Evolutionary conservation across 768 basidiomycete species (phyloP).

Genomic region (Trametes meyenii): DNA sequence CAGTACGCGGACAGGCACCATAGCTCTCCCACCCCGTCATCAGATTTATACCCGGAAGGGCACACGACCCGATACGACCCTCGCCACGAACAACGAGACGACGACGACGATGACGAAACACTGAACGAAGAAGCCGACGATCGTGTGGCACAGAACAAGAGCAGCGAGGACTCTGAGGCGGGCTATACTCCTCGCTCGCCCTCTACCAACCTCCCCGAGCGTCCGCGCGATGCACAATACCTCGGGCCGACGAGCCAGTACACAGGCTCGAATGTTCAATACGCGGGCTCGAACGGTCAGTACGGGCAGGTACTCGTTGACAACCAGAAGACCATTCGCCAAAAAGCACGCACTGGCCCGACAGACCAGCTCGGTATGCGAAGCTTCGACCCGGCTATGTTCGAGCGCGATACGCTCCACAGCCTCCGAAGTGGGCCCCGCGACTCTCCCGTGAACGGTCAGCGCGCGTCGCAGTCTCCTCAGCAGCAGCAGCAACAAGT

Average conservation of each 20-base stretch:
- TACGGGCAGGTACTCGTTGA: constrained; percentile 30
- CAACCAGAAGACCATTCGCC: constrained; percentile 42
- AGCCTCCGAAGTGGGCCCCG: constrained; percentile 16
- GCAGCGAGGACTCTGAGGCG: constrained; percentile 31
- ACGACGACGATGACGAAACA: constrained; percentile 46
- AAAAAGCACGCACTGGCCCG: constrained; percentile 57
- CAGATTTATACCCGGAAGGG: constrained; percentile 55
- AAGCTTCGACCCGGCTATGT: constrained; percentile 59
- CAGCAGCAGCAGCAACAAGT: constrained; percentile 15
- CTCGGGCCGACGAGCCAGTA: constrained; percentile 28
- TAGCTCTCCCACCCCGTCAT: constrained; percentile 54
- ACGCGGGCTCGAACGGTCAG: constrained; percentile 24
- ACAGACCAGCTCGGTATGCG: constrained; percentile 66
- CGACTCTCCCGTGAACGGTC: constrained; percentile 25
- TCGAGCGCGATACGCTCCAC: constrained; percentile 41
- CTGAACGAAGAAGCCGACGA: constrained; percentile 55
- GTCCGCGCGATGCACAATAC: constrained; percentile 37
- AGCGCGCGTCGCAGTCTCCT: constrained; percentile 22
- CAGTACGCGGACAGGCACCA: constrained; percentile 39
- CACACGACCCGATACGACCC: constrained; percentile 40
- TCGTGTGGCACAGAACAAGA: constrained; percentile 26
- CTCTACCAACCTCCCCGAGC: constrained; percentile 58
- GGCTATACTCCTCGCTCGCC: constrained; percentile 71
- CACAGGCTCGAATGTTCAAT: constrained; percentile 27
- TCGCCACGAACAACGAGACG: constrained; percentile 40